phyloP scores from a whole-genome alignment of 495 filamentous ascomycete genomes.

The Lepraria neglecta region DNA sequence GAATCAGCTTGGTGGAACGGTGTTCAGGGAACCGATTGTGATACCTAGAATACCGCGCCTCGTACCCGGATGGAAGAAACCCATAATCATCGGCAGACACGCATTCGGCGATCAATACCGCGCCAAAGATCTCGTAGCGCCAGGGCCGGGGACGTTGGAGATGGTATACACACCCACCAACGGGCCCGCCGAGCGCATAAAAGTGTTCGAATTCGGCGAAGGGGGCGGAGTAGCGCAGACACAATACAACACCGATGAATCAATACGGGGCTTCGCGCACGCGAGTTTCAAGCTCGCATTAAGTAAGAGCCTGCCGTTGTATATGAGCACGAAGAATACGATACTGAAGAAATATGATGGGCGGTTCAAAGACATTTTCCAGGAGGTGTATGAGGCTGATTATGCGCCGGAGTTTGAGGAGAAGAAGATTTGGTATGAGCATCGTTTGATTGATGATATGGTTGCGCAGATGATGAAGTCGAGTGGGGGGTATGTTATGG shows the following conservation, averaged over 20 bases:
- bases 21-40: conserved; percentile 97
- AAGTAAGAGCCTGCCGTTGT: conserved; percentile 77
- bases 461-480: conserved; percentile 99
- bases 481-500: conserved; percentile 91
- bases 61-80: conserved; percentile 93
- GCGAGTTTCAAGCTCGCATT: conserved; percentile 92
- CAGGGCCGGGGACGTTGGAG: conserved; percentile 76
- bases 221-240: conserved; percentile 78
- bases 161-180: conserved; percentile 86
- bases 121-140: conserved; percentile 79
- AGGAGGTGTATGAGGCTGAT: conserved; percentile 82
- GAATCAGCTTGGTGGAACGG: conserved; percentile 90
- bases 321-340: conserved; percentile 99
- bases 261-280: conserved; percentile 89
- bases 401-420: conserved; percentile 87
- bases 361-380: conserved; percentile 98
- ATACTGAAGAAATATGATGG: conserved; percentile 99
- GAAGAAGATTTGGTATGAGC: conserved; percentile 96
- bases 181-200: conserved; percentile 75
- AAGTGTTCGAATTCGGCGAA: conserved; percentile 85
- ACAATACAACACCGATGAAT: conserved; percentile 97
- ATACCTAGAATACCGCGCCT: conserved; percentile 87
- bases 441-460: conserved; percentile 98
- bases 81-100: conserved; percentile 97
- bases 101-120: conserved; percentile 98